Base-by-base conservation (phyloP, 2,329 filamentous ascomycete species). In the Paracoccidioides brasiliensis region DNA sequence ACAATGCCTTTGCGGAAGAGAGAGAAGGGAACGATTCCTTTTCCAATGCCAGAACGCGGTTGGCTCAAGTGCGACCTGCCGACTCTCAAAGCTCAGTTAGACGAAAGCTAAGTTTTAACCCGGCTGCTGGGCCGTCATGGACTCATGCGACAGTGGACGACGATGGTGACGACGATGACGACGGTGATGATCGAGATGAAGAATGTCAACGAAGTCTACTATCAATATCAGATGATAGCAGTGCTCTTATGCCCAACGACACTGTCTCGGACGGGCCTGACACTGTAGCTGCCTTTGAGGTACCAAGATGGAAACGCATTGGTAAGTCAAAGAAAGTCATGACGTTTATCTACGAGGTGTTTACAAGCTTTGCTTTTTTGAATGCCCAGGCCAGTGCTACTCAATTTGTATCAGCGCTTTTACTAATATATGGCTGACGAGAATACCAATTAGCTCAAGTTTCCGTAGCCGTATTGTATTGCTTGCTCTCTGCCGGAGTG, bases 401-500 rank as follows among this genome's bases (percentile, higher is more conserved):
- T 22, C 22, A 22, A 22, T 22, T 42, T 44, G 45, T 57, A 30
- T 4, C 28, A 22, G 4, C 48, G 30, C 44, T 35, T 42, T 14
- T 46, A 3, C 40, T 48, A 4, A 10, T 12, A 6, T 7, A 45
- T 44, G 6, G 4, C 43, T 53, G 37, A 44, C 30, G 10, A n/a
- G 14, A 14, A 42, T 42, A 37, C 32, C 28, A 41, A 10, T 33
- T 63, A 88, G 84, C 79, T 14, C 87, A 91, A 71, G 80, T 90
- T n/a, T 70, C 72, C 43, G 74, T 80, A 49, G 85, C 83, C 5
- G 81, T 88, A 0, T 63, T 87, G 9, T 87, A 86, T 67, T 91
- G 86, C 69, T 78, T 90, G 40, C 77, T 94, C 58, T 82, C 86
- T 5, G 84, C 89, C 4, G 90, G 88, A 1, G 76, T 90, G 43